Evolutionary conservation across 768 basidiomycete genomes (phyloP).

Genomic region (Sporobolomyces phaffii): DNA sequence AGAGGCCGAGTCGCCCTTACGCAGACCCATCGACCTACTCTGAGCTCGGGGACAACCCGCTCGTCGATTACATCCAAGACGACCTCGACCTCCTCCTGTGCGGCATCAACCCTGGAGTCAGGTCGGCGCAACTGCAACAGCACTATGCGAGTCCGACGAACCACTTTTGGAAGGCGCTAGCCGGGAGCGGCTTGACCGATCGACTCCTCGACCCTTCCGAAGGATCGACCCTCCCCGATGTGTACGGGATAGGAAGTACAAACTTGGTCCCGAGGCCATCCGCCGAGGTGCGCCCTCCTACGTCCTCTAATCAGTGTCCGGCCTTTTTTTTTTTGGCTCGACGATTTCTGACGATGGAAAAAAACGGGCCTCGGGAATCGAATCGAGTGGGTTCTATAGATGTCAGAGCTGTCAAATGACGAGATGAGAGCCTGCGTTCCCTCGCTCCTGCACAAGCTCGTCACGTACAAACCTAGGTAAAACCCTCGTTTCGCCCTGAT

Average conservation of each 20-base stretch:
- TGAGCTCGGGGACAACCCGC: conserved; percentile 13
- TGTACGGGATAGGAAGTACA: conserved; percentile 16
- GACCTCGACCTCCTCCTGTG: conserved; percentile 4
- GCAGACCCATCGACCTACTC: conserved; percentile 24
- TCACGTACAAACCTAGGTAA: conserved; percentile 6
- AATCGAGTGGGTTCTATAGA: no score
- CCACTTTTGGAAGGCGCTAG: conserved; percentile 25
- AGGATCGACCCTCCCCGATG: neutral
- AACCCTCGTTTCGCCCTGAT: neutral
- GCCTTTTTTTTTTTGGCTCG: no score
- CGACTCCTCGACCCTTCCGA: conserved; percentile 18
- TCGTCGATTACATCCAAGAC: conserved; percentile 11
- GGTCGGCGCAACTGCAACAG: neutral
- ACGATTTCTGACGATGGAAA: no score
- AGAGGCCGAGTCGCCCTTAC: conserved; percentile 10
- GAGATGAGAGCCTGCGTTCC: conserved; percentile 24
- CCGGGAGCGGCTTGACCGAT: conserved; percentile 23
- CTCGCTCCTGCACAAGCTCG: conserved; percentile 5
- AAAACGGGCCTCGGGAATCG: no score
- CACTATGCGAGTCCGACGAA: conserved; percentile 37
- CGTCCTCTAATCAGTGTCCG: no score
- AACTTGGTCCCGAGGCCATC: conserved; percentile 23
- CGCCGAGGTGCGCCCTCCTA: conserved; percentile 4
- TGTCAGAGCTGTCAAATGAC: conserved; percentile 25
- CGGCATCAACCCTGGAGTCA: conserved; percentile 28